Conservation (phyloP, 75 land plant species). For the Adiantum capillusveneris region DNA sequence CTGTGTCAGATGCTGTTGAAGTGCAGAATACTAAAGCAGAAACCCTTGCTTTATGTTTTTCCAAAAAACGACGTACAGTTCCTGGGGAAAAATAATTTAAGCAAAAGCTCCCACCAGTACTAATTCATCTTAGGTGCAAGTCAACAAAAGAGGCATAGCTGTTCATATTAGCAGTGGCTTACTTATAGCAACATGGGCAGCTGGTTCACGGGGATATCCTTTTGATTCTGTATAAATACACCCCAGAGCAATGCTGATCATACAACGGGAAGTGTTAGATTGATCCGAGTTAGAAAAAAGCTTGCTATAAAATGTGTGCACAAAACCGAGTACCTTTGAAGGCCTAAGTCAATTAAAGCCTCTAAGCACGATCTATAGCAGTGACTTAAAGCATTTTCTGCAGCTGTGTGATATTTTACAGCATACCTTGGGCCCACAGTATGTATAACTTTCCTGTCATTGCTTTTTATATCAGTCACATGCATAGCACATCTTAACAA, state of each 20-base stretch:
- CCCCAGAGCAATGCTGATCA: slow-evolving; percentile 82
- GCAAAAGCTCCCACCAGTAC: too few species aligned
- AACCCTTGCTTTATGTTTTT: slow-evolving; percentile 84
- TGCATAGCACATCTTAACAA: too few species aligned
- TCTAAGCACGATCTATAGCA: slow-evolving; percentile 98
- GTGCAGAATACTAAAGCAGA: slow-evolving; percentile 89
- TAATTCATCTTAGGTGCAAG: too few species aligned
- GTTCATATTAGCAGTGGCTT: slow-evolving; percentile 15
- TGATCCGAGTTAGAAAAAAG: too few species aligned
- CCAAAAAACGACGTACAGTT: slow-evolving; percentile 87
- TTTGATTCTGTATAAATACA: slow-evolving; percentile 96
- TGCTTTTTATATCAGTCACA: neutral
- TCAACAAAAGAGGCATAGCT: neutral
- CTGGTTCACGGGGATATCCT: slow-evolving; percentile 95
- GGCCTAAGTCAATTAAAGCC: slow-evolving; percentile 80
- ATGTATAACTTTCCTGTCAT: slow-evolving; percentile 83
- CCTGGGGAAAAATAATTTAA: slow-evolving; percentile 45
- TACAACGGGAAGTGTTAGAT: too few species aligned
- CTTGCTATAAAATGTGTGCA: too few species aligned
- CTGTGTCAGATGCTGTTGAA: slow-evolving; percentile 67
- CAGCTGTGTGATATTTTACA: slow-evolving; percentile 95
- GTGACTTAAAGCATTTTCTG: slow-evolving; percentile 99
- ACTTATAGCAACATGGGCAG: slow-evolving; percentile 99
- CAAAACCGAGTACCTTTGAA: slow-evolving; percentile 79
- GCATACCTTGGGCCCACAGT: slow-evolving; percentile 99